Evolutionary conservation across 2,329 filamentous ascomycete species (phyloP).

Genomic region (Bipolaris gigantea): DNA sequence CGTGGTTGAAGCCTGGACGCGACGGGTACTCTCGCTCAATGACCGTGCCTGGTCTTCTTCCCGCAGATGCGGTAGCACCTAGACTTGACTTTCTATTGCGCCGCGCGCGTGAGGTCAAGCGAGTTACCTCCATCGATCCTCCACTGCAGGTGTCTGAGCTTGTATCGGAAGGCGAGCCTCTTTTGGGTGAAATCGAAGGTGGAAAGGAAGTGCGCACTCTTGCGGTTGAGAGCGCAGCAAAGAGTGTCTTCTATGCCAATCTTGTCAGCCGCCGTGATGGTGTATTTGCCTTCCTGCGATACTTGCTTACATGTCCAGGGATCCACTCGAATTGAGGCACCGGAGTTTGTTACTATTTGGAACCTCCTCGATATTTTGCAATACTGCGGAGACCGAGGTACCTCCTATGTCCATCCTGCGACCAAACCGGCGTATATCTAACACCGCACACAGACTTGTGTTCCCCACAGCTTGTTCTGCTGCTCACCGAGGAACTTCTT

Average conservation of each 20-base stretch:
- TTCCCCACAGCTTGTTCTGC: conserved; percentile 81
- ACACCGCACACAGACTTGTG: conserved; percentile 52
- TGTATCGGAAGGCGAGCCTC: conserved; percentile 30
- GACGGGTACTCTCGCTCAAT: conserved; percentile 20
- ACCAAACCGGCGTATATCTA: neutral
- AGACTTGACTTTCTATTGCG: conserved; percentile 47
- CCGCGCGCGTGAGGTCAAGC: conserved; percentile 47
- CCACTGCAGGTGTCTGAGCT: conserved; percentile 49
- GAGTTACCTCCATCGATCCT: conserved; percentile 48
- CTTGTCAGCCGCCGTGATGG: conserved; percentile 60
- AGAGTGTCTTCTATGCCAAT: conserved; percentile 76
- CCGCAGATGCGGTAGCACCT: conserved; percentile 31
- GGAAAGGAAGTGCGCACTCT: conserved; percentile 61
- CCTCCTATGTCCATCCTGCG: conserved; percentile 44
- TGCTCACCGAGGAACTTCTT: conserved; percentile 89
- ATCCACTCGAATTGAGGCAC: conserved; percentile 72
- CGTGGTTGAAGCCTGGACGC: conserved; percentile 8
- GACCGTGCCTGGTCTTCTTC: conserved; percentile 29
- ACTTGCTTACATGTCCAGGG: conserved; percentile 55
- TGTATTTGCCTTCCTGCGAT: too few relatives aligned
- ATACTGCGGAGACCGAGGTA: conserved; percentile 79
- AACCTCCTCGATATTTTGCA: conserved; percentile 91
- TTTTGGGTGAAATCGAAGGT: conserved; percentile 29
- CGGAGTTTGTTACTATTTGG: conserved; percentile 83
- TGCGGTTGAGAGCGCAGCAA: conserved; percentile 80